Conservation (phyloP, 345 rosid genomes). For the Balakata baccata region DNA sequence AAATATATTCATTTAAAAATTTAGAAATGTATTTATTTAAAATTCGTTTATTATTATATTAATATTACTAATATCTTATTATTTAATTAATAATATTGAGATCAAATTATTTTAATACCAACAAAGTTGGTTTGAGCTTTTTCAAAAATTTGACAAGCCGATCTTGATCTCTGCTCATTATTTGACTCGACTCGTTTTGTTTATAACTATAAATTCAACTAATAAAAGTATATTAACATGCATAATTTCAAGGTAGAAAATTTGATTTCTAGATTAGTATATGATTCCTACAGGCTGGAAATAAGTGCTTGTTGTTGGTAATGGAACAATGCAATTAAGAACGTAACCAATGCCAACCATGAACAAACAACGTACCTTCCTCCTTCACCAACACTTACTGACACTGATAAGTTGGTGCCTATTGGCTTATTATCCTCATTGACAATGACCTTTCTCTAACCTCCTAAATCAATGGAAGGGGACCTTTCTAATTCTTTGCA, state of each 20-base stretch:
- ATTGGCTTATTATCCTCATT: slow-evolving; percentile 4
- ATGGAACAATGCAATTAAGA: neutral
- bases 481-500: slow-evolving; percentile 3
- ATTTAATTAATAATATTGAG: too few relatives aligned
- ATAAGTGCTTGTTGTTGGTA: neutral
- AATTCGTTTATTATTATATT: too few relatives aligned
- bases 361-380: neutral
- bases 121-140: too few relatives aligned
- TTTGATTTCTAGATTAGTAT: neutral
- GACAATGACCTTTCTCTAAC: slow-evolving; percentile 17
- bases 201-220: neutral
- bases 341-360: slow-evolving; percentile 15
- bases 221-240: neutral
- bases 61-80: too few relatives aligned
- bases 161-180: too few relatives aligned
- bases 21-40: too few relatives aligned
- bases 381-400: neutral
- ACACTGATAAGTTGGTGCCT: slow-evolving; percentile 12
- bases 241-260: neutral
- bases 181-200: too few relatives aligned
- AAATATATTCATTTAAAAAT: too few relatives aligned
- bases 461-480: slow-evolving; percentile 12
- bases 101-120: too few relatives aligned
- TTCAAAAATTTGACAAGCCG: too few relatives aligned
- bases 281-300: slow-evolving; percentile 18